Evolutionary conservation across 345 rosid species (phyloP).

Genomic region (Capsella bursapastoris): DNA sequence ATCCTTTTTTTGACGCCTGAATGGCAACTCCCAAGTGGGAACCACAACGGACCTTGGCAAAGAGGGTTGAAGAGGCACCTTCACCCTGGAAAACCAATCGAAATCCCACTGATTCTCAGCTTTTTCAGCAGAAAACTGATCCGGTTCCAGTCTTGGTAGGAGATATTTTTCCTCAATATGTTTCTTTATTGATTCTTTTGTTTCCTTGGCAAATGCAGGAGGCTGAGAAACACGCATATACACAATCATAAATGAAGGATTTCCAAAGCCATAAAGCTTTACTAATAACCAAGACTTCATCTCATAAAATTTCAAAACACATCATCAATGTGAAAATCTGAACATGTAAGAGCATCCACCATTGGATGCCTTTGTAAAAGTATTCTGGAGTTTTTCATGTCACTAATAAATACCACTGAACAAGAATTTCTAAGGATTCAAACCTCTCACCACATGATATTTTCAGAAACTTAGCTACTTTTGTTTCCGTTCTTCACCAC

Average conservation of each 20-base stretch:
- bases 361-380: background rate
- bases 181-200: constrained; percentile 72
- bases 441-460: background rate
- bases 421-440: background rate
- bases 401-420: background rate
- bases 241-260: background rate
- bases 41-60: constrained; percentile 69
- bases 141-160: constrained; percentile 67
- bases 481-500: constrained; percentile 16
- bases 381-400: background rate
- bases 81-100: constrained; percentile 88
- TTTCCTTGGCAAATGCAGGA: constrained; percentile 90
- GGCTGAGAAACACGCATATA: constrained; percentile 62
- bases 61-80: constrained; percentile 77
- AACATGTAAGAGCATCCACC: background rate
- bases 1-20: constrained; percentile 55
- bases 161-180: constrained; percentile 91
- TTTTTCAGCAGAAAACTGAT: constrained; percentile 73
- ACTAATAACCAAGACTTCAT: background rate
- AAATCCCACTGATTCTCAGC: constrained; percentile 90
- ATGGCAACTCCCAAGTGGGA: constrained; percentile 92
- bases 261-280: background rate
- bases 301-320: background rate
- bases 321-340: background rate
- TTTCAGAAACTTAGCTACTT: constrained; percentile 20